Evolutionary conservation across 192 early-diverging fungal genomes (phyloP), one percentile per base, ranked within the genome.

Genomic region (Coemansia sp.): DNA sequence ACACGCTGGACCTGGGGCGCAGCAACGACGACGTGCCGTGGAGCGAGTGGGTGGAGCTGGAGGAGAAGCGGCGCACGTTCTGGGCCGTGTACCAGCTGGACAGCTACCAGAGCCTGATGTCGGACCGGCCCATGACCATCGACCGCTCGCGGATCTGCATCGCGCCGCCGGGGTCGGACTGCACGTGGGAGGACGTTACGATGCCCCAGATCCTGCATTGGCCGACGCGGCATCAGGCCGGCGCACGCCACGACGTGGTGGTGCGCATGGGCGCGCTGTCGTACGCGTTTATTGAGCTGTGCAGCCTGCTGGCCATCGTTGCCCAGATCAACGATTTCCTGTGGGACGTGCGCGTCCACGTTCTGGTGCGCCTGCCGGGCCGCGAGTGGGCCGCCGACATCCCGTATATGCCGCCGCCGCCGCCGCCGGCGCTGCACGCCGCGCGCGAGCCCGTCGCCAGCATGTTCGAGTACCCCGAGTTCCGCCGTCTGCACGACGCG

Each of bases 21-120:
- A 34, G 42, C 38, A 19, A 17, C 20, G 61, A 60, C 4, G 32
- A 36, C 12, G 4, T 53, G 22, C 9, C 60, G 47, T 75, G 71
- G 71, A 57, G 53, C 1, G 35, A 56, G 57, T 75, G 71, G 71
- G 60, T 67, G 8, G 41, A 39, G 15, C 53, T 59, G 38, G 71
- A 75, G 46, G 51, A 57, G 31, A 60, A 67, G 50, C 56, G 71
- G 11, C 71, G 71, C 40, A 75, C 71, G n/a, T 75, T 67, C 50
- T 75, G 71, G 71, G 64, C 59, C 2, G 64, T 64, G 31, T 75
- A 75, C 61, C 71, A 75, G 64, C 38, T 64, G 12, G 71, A 75
- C 53, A 60, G 71, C 64, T 68, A 75, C 61, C 65, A 75, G 56
- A 50, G 64, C 29, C 44, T 67, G 27, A 40, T 75, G 48, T 61